Base-by-base conservation (phyloP, 2,329 filamentous ascomycete species). In the Epichloe sp. region DNA sequence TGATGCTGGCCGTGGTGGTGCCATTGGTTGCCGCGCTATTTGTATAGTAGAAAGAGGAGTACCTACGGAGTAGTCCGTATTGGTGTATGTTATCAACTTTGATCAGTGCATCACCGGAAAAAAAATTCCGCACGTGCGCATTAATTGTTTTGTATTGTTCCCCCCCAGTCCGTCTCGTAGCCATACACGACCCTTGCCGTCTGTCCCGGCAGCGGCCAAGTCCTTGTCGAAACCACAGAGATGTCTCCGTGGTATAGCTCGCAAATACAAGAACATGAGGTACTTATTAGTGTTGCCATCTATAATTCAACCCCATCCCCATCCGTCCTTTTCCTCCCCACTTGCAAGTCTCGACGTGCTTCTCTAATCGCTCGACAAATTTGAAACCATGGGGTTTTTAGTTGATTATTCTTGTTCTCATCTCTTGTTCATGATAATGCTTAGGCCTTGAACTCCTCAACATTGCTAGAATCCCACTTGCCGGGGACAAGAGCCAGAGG, bases 401-500 rank as follows among this genome's bases (percentile, higher is more conserved):
- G 11, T 31, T 31, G 31, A 11, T 31, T 44, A 4, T 45, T 37
- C 31, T 38, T 41, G 35, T 11, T 44, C 17, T 41, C 21, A 17
- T 44, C 12, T 15, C 15, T 48, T 41, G 23, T 44, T 43, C 50
- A 11, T 38, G 2, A 3, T 23, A 17, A 14, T 21, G 11, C 59
- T 69, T 76, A 81, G 65, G 62, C 75, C 63, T 71, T 70, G 71
- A 83, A 84, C 70, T 84, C 80, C 68, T 77, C 69, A 49, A 76
- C 68, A 48, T 74, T 76, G 69, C 76, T 78, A 67, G 76, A 72
- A 68, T 81, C 79, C 73, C 77, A 79, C 68, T 75, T 78, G 59
- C 80, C 80, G 36, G 79, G 78, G 56, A 83, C 60, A 44, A 97
- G 84, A 45, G 91, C 93, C 67, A 97, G 75, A 52, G 93, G 91